These are phyloP conservation scores for Silybum marianum DNA, from an alignment of 129 eudicot species.

Conservation along the genomic window DNA sequence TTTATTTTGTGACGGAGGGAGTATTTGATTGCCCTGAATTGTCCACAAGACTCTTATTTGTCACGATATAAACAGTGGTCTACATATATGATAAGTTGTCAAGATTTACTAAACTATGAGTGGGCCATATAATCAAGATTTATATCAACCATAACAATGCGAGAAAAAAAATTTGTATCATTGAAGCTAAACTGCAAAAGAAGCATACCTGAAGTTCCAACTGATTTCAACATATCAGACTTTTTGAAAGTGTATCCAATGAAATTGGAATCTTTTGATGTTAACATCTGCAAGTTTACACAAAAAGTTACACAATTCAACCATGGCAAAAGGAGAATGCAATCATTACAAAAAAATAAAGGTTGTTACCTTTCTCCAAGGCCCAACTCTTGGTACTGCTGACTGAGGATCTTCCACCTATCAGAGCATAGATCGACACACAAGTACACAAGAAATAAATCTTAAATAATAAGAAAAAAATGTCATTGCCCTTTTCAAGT, in stretches of 20 bases:
- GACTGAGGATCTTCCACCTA: conserved; percentile 76
- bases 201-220: conserved; percentile 72
- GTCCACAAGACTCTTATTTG: not conserved
- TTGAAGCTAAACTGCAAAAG: not conserved
- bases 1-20: too few relatives aligned
- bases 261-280: conserved; percentile 90
- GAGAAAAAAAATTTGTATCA: not conserved
- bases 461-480: not conserved
- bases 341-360: not conserved
- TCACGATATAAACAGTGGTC: not conserved
- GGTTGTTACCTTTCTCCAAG: conserved; percentile 84
- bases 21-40: not conserved
- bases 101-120: not conserved
- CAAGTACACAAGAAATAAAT: conserved; percentile 18
- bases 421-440: conserved; percentile 29
- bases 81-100: not conserved
- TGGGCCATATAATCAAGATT: not conserved
- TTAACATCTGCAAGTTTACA: conserved; percentile 69
- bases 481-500: too few relatives aligned
- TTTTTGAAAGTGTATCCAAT: conserved; percentile 90
- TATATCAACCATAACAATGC: not conserved
- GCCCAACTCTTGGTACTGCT: conserved; percentile 76
- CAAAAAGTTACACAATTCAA: not conserved
- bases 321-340: not conserved
- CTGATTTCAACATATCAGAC: conserved; percentile 81